A percentile compares a stretch with the other conserved stretches of the same genome.
phyloP scores from a whole-genome alignment of 306 rosid species.

The Cicer chorassanicum region DNA sequence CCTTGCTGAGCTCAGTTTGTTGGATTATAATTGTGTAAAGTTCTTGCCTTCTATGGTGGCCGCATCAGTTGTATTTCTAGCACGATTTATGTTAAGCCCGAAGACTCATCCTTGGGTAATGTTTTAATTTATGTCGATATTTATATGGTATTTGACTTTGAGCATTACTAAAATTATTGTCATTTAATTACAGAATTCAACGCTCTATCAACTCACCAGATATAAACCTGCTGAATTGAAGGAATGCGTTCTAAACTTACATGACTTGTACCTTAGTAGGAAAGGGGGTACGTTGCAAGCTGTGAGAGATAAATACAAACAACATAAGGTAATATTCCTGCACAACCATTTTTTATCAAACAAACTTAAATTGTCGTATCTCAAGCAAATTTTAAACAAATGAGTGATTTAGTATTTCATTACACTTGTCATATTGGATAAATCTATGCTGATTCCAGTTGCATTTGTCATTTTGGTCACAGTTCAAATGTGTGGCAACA shows the following conservation, averaged over 20 bases:
- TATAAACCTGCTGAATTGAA: slow-evolving; percentile 67
- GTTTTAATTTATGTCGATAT: not conserved
- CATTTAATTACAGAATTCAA: slow-evolving; percentile 52
- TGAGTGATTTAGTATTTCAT: not conserved
- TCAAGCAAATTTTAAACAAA: not conserved
- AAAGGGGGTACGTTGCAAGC: slow-evolving; percentile 69
- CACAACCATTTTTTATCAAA: not conserved
- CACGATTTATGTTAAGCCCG: slow-evolving; percentile 67
- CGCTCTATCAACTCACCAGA: slow-evolving; percentile 57
- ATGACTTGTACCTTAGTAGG: slow-evolving; percentile 78
- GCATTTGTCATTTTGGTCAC: slow-evolving; percentile 44
- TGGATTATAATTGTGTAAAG: slow-evolving; percentile 75
- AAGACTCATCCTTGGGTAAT: slow-evolving; percentile 84
- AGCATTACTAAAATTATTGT: slow-evolving; percentile 17
- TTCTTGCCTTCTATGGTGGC: slow-evolving; percentile 91
- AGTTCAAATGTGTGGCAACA: slow-evolving; percentile 83
- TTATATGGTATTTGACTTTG: not conserved
- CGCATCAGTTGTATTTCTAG: slow-evolving; percentile 72
- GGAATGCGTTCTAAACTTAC: slow-evolving; percentile 66
- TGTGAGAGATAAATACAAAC: slow-evolving; percentile 80
- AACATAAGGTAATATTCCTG: slow-evolving; percentile 66
- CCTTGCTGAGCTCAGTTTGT: slow-evolving; percentile 87
- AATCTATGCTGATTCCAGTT: slow-evolving; percentile 32
- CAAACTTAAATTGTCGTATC: not conserved
- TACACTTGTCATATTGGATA: slow-evolving; percentile 3